phyloP scores from a whole-genome alignment of 2,329 filamentous ascomycete species.

The Laburnicola sp. region DNA sequence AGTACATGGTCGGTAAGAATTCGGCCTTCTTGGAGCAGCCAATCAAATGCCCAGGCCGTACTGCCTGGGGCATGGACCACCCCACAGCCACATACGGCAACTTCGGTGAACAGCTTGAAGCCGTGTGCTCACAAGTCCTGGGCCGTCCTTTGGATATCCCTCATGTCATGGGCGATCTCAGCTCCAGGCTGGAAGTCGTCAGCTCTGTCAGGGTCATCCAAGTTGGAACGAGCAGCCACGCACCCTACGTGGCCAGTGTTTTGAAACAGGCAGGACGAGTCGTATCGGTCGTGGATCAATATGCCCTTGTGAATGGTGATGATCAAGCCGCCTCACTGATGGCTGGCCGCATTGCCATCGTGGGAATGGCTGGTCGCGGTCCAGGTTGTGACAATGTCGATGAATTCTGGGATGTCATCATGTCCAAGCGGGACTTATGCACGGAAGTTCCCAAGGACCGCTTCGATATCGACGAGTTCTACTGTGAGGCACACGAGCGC shows the following conservation, averaged over 20 bases:
- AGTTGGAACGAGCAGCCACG: slow-evolving; percentile 1
- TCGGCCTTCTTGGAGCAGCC: not conserved
- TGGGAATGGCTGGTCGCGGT: too few relatives aligned
- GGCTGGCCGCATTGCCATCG: too few relatives aligned
- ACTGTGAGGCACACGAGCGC: too few relatives aligned
- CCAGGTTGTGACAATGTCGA: too few relatives aligned
- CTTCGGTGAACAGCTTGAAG: not conserved
- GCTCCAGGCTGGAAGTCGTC: not conserved
- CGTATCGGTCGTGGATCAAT: slow-evolving; percentile 3
- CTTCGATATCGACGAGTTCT: too few relatives aligned
- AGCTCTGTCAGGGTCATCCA: not conserved
- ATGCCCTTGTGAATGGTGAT: not conserved
- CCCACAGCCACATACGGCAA: not conserved
- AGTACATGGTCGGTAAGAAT: slow-evolving; percentile 12
- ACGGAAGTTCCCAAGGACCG: too few relatives aligned
- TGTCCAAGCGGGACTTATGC: too few relatives aligned
- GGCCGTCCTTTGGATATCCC: not conserved
- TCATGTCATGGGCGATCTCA: not conserved
- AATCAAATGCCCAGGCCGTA: not conserved
- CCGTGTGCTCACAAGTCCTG: not conserved
- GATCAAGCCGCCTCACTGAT: not conserved
- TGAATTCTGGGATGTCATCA: too few relatives aligned
- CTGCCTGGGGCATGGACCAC: slow-evolving; percentile 2
- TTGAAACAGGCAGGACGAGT: slow-evolving; percentile 7
- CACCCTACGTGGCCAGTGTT: slow-evolving; percentile 8